Conservation (phyloP, 2,329 filamentous ascomycete genomes). For the Colletotrichum euphorbiae region DNA sequence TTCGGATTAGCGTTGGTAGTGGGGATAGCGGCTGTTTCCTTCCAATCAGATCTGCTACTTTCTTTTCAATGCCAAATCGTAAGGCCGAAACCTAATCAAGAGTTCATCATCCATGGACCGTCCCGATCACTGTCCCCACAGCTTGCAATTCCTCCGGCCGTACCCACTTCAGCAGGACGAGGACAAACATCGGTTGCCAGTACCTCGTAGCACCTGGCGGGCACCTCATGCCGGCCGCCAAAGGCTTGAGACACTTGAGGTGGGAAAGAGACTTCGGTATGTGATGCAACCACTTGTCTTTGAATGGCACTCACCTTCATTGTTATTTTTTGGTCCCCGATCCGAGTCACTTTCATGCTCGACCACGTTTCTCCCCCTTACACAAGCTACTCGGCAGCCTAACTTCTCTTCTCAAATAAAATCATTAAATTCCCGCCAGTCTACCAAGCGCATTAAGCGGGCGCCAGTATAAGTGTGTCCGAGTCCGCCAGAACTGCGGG, state of each 20-base stretch:
- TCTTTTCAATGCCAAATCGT: not conserved
- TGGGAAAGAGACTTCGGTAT: slow-evolving; percentile 31
- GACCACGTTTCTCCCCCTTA: not conserved
- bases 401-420: not conserved
- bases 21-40: slow-evolving; percentile 4
- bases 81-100: not conserved
- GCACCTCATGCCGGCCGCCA: slow-evolving; percentile 4
- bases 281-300: slow-evolving; percentile 34
- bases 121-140: not conserved
- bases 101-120: no score
- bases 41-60: not conserved
- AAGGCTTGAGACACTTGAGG: slow-evolving; percentile 34
- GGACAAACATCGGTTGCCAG: no score
- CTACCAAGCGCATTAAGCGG: not conserved
- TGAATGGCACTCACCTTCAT: not conserved
- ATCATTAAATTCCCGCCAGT: not conserved
- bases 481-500: slow-evolving; percentile 1
- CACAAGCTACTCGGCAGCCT: not conserved
- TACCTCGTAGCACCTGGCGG: not conserved
- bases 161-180: slow-evolving; percentile 21
- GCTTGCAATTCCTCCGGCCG: slow-evolving; percentile 3
- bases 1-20: slow-evolving; percentile 48
- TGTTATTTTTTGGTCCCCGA: not conserved
- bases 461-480: slow-evolving; percentile 19
- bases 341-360: not conserved